phyloP scores from a whole-genome alignment of 257 asterid genomes.

The Solanum piurae region DNA sequence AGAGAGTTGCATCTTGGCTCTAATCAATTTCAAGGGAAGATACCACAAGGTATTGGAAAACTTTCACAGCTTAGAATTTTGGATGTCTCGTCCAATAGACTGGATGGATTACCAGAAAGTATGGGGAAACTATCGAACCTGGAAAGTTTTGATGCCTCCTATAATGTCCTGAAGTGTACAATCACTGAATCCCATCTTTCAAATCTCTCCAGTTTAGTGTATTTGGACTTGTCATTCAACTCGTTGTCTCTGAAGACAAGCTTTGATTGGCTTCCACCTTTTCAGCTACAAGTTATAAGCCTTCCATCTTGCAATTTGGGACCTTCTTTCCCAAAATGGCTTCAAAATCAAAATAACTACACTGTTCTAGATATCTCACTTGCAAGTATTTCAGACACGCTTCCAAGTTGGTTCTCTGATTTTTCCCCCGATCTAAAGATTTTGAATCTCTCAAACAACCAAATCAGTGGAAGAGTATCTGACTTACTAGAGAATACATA shows the following conservation, averaged over 20 bases:
- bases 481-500: neutral
- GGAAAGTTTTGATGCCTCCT: neutral
- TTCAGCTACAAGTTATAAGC: neutral
- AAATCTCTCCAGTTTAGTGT: neutral
- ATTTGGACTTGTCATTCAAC: slow-evolving; percentile 7
- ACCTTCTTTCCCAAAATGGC: slow-evolving; percentile 22
- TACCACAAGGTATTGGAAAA: neutral
- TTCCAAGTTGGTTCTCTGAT: slow-evolving; percentile 22
- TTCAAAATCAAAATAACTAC: slow-evolving; percentile 1
- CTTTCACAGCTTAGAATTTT: neutral
- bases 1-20: neutral
- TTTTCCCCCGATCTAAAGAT: neutral
- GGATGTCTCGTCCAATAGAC: neutral
- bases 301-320: slow-evolving; percentile 15
- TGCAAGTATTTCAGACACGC: slow-evolving; percentile 7
- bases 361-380: slow-evolving; percentile 9
- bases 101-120: neutral
- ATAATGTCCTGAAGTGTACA: slow-evolving; percentile 12
- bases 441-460: slow-evolving; percentile 24
- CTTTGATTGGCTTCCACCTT: slow-evolving; percentile 17
- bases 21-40: slow-evolving; percentile 6
- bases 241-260: neutral
- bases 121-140: slow-evolving; percentile 5
- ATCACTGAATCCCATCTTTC: slow-evolving; percentile 7
- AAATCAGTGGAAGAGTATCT: slow-evolving; percentile 15